Evolutionary conservation across 257 asterid species (phyloP).

Genomic region (Haberlea rhodopensis): DNA sequence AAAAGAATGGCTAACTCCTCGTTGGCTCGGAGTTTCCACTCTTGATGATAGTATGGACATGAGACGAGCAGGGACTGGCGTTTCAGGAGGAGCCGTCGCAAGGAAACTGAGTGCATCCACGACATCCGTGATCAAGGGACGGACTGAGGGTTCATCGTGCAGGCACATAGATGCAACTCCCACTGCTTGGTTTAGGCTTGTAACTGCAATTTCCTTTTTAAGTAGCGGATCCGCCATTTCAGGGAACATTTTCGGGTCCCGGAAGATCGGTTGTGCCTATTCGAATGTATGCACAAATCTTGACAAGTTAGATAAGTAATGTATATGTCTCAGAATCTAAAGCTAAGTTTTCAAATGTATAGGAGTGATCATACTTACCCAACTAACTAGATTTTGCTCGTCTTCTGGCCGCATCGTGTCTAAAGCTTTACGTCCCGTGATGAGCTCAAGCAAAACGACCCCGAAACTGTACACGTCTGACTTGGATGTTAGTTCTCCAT

Average conservation of each 20-base stretch:
- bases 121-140: constrained; percentile 67
- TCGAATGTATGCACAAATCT: constrained; percentile 3
- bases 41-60: constrained; percentile 33
- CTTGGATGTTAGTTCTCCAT: constrained; percentile 53
- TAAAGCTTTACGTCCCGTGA: constrained; percentile 62
- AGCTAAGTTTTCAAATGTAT: not conserved
- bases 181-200: constrained; percentile 68
- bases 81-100: constrained; percentile 50
- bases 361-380: constrained; percentile 42
- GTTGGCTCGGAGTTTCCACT: constrained; percentile 26
- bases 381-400: constrained; percentile 58
- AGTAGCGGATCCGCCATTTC: constrained; percentile 73
- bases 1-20: constrained; percentile 4
- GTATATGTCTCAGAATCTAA: not conserved
- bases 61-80: constrained; percentile 45
- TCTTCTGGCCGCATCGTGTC: constrained; percentile 46
- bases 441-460: constrained; percentile 60
- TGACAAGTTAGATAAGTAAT: constrained; percentile 6
- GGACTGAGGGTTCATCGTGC: constrained; percentile 68
- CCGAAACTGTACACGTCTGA: constrained; percentile 74
- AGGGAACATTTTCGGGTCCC: constrained; percentile 56
- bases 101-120: constrained; percentile 68
- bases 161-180: constrained; percentile 87
- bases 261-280: constrained; percentile 64
- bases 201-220: constrained; percentile 33